These are phyloP conservation scores for Aspergillus kassunensis DNA, from an alignment of 495 filamentous ascomycete genomes.

Conservation along the genomic window DNA sequence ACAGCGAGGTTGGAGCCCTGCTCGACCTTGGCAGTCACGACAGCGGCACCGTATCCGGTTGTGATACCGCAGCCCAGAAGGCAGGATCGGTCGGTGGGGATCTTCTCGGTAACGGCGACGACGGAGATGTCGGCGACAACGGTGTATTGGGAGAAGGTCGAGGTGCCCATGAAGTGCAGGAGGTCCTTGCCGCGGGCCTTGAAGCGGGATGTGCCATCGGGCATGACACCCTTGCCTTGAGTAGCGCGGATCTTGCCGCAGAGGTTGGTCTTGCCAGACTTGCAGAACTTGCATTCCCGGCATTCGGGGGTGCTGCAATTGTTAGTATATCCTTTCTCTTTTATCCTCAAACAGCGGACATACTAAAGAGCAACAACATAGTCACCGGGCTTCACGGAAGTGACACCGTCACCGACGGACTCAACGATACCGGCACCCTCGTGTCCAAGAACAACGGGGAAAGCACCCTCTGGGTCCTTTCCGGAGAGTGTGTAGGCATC, in stretches of 20 bases:
- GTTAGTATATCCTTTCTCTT: not conserved
- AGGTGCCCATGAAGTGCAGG: conserved; percentile 98
- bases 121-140: conserved; percentile 98
- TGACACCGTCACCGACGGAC: conserved; percentile 93
- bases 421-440: conserved; percentile 97
- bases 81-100: conserved; percentile 94
- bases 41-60: conserved; percentile 93
- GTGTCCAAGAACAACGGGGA: conserved; percentile 93
- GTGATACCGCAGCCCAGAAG: conserved; percentile 97
- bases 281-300: conserved; percentile 98
- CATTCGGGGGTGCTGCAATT: conserved; percentile 86
- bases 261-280: conserved; percentile 98
- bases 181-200: conserved; percentile 88
- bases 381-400: conserved; percentile 74
- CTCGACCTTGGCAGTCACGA: conserved; percentile 87
- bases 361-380: conserved; percentile 97
- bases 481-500: conserved; percentile 98
- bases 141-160: conserved; percentile 97
- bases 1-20: conserved; percentile 86
- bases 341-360: conserved; percentile 1
- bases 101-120: conserved; percentile 83
- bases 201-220: conserved; percentile 95
- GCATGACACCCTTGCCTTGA: conserved; percentile 94
- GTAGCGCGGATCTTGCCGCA: conserved; percentile 99
- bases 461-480: conserved; percentile 97